Evolutionary conservation across 1,284 basidiomycete species (phyloP).

Genomic region (Cutaneotrichosporon cyanovorans): DNA sequence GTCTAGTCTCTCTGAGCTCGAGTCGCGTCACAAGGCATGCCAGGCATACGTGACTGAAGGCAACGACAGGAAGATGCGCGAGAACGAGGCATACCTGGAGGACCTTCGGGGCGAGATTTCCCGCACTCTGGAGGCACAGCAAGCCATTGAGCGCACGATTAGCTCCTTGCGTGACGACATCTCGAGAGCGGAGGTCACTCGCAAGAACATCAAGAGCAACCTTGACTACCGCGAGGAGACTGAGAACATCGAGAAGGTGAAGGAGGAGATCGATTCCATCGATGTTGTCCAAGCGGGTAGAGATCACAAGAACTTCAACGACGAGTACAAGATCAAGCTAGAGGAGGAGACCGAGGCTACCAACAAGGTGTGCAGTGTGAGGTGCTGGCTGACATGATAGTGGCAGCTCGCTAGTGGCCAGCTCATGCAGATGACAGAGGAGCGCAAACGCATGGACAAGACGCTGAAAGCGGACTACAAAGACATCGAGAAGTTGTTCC

Average conservation of each 20-base stretch:
- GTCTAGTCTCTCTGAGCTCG: slow-evolving; percentile 31
- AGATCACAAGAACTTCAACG: slow-evolving; percentile 73
- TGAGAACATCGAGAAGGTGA: slow-evolving; percentile 59
- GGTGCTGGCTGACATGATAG: slow-evolving; percentile 45
- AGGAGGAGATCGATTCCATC: slow-evolving; percentile 63
- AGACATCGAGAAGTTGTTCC: slow-evolving; percentile 75
- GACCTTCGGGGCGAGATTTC: slow-evolving; percentile 43
- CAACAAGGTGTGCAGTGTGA: slow-evolving; percentile 52
- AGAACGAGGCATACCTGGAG: slow-evolving; percentile 55
- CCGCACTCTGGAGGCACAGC: slow-evolving; percentile 51
- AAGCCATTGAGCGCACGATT: slow-evolving; percentile 57
- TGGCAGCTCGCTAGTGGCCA: slow-evolving; percentile 74
- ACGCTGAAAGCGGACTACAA: slow-evolving; percentile 79
- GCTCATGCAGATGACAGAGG: slow-evolving; percentile 64
- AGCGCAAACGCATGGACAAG: slow-evolving; percentile 59
- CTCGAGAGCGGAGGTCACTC: slow-evolving; percentile 56
- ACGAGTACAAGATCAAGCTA: slow-evolving; percentile 65
- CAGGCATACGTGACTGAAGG: slow-evolving; percentile 60
- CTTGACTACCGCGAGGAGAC: slow-evolving; percentile 66
- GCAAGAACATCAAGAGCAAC: slow-evolving; percentile 77
- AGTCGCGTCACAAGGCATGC: slow-evolving; percentile 35
- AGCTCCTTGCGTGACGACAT: slow-evolving; percentile 48
- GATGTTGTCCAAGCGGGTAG: slow-evolving; percentile 76
- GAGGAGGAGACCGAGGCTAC: slow-evolving; percentile 47
- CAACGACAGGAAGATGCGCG: slow-evolving; percentile 56